Conservation (phyloP, 805 yeast species). For the Ogataea henricii region DNA sequence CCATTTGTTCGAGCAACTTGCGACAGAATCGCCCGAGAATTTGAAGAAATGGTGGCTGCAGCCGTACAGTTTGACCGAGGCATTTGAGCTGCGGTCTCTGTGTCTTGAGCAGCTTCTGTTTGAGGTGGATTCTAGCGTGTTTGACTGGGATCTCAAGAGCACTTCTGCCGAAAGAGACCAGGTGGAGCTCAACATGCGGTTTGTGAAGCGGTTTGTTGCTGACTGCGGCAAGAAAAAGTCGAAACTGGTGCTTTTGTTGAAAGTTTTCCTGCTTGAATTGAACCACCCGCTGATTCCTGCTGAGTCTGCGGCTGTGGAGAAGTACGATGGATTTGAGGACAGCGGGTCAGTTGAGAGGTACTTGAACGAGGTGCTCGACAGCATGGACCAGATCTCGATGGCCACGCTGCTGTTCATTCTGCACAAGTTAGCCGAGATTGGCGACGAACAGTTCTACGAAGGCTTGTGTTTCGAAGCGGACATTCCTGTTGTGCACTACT, state of each 20-base stretch:
- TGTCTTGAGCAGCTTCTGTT: constrained; percentile 2
- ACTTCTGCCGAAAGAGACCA: background rate
- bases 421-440: constrained; percentile 1
- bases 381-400: constrained; percentile 19
- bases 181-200: background rate
- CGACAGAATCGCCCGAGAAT: constrained; percentile 3
- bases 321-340: constrained; percentile 4
- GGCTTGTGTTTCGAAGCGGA: constrained; percentile 10
- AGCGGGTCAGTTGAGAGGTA: background rate
- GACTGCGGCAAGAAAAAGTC: constrained; percentile 8
- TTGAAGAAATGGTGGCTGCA: constrained; percentile 11
- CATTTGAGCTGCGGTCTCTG: constrained; percentile 11
- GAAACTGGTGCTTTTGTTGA: constrained; percentile 16
- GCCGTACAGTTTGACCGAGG: constrained; percentile 15
- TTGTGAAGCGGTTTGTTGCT: constrained; percentile 5
- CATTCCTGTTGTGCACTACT: constrained; percentile 17
- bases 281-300: constrained; percentile 17
- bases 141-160: background rate
- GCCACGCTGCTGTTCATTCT: constrained; percentile 12
- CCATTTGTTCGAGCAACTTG: constrained; percentile 11
- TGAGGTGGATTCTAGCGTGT: background rate
- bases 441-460: constrained; percentile 9
- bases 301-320: constrained; percentile 14
- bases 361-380: constrained; percentile 7
- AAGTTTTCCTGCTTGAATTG: constrained; percentile 17